Base-by-base conservation (phyloP, 768 basidiomycete species). In the Naganishia kalamii region DNA sequence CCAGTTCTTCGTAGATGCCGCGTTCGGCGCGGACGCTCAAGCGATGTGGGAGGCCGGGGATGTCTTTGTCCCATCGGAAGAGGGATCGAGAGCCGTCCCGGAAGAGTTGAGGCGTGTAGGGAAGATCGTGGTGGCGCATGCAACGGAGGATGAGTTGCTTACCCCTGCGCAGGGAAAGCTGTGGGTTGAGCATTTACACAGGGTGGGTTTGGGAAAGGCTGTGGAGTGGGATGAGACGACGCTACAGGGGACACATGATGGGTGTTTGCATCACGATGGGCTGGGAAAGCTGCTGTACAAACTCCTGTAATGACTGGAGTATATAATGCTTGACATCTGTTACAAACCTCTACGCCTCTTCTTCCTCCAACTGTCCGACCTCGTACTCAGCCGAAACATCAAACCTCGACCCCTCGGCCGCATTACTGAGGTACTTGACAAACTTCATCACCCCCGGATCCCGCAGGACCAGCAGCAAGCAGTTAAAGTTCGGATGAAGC, bases 401-500 rank as follows among this genome's bases (percentile, higher is more conserved):
- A 92, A 92, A 98, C 61, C 94, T 81, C 30, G 90, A 92, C 10
- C 92, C 90, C 59, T 86, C 85, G 0, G 94, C 94, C 0, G 87
- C 85, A 17, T 89, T 90, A 29, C 88, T 89, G 21, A 97, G 85
- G 72, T 98, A 98, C 77, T 97, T 98, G 68, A 93, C 90, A 75
- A 97, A 98, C 44, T 85, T 85, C 86, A 98, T 87, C 50, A 98
- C 92, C 21, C 88, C 85, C 73, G 92, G 89, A 77, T 98, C 94
- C 17, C 94, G 84, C 64, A 97, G 80, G 25, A 97, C 93, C 40
- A 98, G 82, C 30, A 93, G 81, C 10, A 98, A 81, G 19, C 87
- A 84, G 77, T 97, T 97, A 80, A 91, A 98, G 4, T 88, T 87
- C 0, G 92, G 89, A 69, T 90, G 88, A 47, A 90, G 87, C 4